Conservation (phyloP, 2,329 filamentous ascomycete genomes). For the Colletotrichum sp. region DNA sequence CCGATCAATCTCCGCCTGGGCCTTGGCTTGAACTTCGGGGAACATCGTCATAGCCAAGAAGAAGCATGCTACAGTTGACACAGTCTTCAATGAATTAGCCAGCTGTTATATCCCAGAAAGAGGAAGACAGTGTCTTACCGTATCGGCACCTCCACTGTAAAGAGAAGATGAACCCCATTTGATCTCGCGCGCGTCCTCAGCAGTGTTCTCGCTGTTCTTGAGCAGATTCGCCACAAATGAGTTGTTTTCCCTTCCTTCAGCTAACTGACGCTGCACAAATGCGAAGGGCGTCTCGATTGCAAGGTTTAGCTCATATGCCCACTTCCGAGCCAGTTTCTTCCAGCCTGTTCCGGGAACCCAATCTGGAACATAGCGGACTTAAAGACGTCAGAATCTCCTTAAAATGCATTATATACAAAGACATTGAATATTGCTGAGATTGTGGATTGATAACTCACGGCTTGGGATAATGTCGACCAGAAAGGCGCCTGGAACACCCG, state of each 20-base stretch:
- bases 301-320: not conserved
- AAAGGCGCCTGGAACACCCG: constrained; percentile 13
- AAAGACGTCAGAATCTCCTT: not conserved
- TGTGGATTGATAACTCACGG: not conserved
- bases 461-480: constrained; percentile 19
- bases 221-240: constrained; percentile 1
- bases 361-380: constrained; percentile 27
- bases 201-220: not conserved
- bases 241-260: not conserved
- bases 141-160: constrained; percentile 19
- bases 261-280: constrained; percentile 26
- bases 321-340: constrained; percentile 9
- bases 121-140: not conserved
- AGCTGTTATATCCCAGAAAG: not conserved
- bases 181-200: not conserved
- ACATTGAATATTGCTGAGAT: accelerated
- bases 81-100: not conserved
- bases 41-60: constrained; percentile 51
- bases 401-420: not conserved
- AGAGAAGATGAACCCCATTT: constrained; percentile 10
- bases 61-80: constrained; percentile 42
- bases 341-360: constrained; percentile 22
- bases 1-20: constrained; percentile 56
- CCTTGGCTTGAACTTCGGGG: constrained; percentile 49
- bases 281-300: constrained; percentile 9